Evolutionary conservation across 495 filamentous ascomycete species (phyloP).

Genomic region (Trichoderma asperelloides): DNA sequence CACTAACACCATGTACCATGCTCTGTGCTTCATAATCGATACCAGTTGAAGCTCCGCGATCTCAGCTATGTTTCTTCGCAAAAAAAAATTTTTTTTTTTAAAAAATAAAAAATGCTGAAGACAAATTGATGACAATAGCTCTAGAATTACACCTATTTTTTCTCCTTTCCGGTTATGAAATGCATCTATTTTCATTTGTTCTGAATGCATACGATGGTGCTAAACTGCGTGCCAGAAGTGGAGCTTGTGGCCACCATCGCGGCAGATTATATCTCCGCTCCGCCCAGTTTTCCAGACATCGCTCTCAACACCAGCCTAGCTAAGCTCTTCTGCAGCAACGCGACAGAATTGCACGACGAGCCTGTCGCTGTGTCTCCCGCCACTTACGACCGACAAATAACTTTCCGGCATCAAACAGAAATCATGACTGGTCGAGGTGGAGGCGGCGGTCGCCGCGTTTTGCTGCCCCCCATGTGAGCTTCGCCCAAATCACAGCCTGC

Average conservation of each 20-base stretch:
- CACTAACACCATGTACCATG: too few species aligned
- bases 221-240: background rate
- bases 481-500: background rate
- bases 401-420: background rate
- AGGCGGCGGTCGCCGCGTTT: constrained; percentile 74
- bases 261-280: constrained; percentile 12
- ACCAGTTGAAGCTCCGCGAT: too few species aligned
- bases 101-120: too few species aligned
- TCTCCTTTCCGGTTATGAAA: too few species aligned
- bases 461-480: constrained; percentile 65
- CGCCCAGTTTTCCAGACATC: constrained; percentile 14
- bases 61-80: too few species aligned
- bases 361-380: background rate
- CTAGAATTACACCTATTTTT: too few species aligned
- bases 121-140: too few species aligned
- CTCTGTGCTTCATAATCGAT: too few species aligned
- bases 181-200: too few species aligned
- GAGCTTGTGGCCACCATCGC: background rate
- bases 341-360: background rate
- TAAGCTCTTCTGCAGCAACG: background rate
- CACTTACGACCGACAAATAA: background rate
- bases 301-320: background rate
- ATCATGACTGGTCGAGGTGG: constrained; percentile 72
- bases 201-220: background rate
- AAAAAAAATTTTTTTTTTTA: too few species aligned